Base-by-base conservation (phyloP, 192 early-diverging fungal species). In the Podila verticillata region DNA sequence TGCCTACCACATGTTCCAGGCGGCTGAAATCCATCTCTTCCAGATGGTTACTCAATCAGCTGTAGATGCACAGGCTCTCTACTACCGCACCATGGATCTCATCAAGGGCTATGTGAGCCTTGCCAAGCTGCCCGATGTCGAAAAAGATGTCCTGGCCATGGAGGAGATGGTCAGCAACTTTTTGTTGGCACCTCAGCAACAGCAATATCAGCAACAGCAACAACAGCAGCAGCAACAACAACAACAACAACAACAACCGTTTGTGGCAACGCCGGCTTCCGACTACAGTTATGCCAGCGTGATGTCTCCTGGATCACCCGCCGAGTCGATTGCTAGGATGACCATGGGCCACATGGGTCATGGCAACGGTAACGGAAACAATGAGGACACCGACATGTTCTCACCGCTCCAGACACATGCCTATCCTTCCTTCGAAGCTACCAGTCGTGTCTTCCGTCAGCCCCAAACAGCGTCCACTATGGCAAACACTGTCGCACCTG, bases 1-100 rank as follows among this genome's bases (percentile, higher is more conserved):
- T 72, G 77, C 77, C 29, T 80, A 80, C 49, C 77, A 80, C 29
- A 80, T 80, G 77, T 65, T 80, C 34, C 77, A 80, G 17, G 77
- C 77, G 6, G 77, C 77, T 10, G 77, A 80, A 47, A 80, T 80
- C 30, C 77, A 80, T 60, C 65, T 80, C 66, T 80, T 80, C 66
- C 77, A 72, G 61, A 80, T 80, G 77, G 66, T 80, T 2, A 72
- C 65, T 3, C 77, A 80, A 29, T 80, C 77, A 3, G 17, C 70
- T 2, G 77, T 65, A 0, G 66, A 72, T 30, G 66, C 77, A 5
- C 77, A 80, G 57, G 72, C 47, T 35, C 70, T 80, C 0, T 80
- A 80, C 24, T 80, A 80, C 26, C 64, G 77, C 15, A 80, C 77
- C 0, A 80, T 80, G 65, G 77, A 80, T 49, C 59, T 80, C 36